phyloP scores from a whole-genome alignment of 2,329 filamentous ascomycete genomes.

The Xylariomycetidae sp. region DNA sequence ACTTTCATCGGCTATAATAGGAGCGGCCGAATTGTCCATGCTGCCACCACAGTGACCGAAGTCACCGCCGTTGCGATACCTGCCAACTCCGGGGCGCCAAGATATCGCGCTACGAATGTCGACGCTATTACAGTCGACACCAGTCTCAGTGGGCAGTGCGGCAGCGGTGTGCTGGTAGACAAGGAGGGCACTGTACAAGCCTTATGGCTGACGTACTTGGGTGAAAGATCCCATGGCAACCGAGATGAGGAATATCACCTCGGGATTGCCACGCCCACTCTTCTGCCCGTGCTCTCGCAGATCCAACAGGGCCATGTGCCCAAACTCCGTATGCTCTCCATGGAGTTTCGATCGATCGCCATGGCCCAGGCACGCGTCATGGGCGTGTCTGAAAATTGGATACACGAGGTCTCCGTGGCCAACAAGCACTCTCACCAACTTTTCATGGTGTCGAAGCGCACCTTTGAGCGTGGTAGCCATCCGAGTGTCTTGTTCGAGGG shows the following conservation, averaged over 20 bases:
- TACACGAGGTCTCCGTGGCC: constrained; percentile 78
- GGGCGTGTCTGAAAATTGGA: constrained; percentile 96
- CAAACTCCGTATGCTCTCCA: constrained; percentile 82
- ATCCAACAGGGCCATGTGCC: constrained; percentile 78
- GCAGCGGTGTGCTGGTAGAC: constrained; percentile 85
- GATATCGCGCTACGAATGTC: constrained; percentile 91
- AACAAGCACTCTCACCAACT: constrained; percentile 93
- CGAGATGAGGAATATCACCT: constrained; percentile 97
- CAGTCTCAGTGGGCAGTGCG: constrained; percentile 83
- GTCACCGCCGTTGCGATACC: constrained; percentile 97
- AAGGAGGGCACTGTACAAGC: constrained; percentile 92
- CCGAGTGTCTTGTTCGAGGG: constrained; percentile 71
- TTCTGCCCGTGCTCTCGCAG: constrained; percentile 82
- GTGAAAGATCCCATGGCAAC: constrained; percentile 75
- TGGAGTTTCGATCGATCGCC: constrained; percentile 91
- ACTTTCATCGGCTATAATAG: constrained; percentile 99
- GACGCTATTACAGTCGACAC: constrained; percentile 98
- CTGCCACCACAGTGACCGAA: constrained; percentile 91
- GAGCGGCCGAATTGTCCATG: constrained; percentile 88
- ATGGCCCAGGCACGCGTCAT: constrained; percentile 97
- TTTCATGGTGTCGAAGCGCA: constrained; percentile 96
- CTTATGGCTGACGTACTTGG: constrained; percentile 93
- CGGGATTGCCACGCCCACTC: constrained; percentile 80
- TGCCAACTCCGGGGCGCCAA: constrained; percentile 82
- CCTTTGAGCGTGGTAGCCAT: constrained; percentile 52